Evolutionary conservation across 805 yeast species (phyloP), one percentile per base, ranked within the genome.

Genomic region (Candida xiaguanensis): DNA sequence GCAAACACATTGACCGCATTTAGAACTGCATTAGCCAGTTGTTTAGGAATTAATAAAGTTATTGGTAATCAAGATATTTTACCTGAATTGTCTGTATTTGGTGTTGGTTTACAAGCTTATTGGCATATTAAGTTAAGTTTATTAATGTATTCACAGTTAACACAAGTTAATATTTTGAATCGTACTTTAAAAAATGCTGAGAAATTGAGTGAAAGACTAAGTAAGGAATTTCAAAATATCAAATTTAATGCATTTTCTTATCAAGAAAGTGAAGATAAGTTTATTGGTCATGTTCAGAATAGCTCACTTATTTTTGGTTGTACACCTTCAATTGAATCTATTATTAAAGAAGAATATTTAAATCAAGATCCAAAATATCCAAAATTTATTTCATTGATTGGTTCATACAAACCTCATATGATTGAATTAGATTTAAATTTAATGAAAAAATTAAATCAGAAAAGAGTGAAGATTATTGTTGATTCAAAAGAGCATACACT

Each of bases 321-420:
- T 50, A 57, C 77, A 7, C 87, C 87, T 3, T 62, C 82, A 2
- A 72, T 77, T 0, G 58, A 53, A 8, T 77, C 84, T 4, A 54
- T 67, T 1, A 70, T 81, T 38, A 52, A 52, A 25, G 52, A 54
- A 9, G 42, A 53, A 12, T 61, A 52, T 46, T 43, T 66, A 34
- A 58, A 39, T 53, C 55, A 27, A 36, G 76, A 46, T 51, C 53
- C 41, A 20, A 43, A 13, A 33, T 44, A 16, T 25, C 50, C 42
- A 37, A 56, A 50, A 23, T 81, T 70, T 53, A 70, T 81, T 32
- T 74, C 80, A 12, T 59, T 80, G 23, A 80, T 81, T 49, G 88
- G 88, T 1, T 76, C 83, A 14, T 81, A 80, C 53, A 78, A 78
- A 53, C 85, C 85, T 11, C 72, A 74, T 44, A 80, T 81, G 87